Evolutionary conservation across 768 basidiomycete species (phyloP), one percentile per base, ranked within the genome.

Genomic region (Suillus paluster): DNA sequence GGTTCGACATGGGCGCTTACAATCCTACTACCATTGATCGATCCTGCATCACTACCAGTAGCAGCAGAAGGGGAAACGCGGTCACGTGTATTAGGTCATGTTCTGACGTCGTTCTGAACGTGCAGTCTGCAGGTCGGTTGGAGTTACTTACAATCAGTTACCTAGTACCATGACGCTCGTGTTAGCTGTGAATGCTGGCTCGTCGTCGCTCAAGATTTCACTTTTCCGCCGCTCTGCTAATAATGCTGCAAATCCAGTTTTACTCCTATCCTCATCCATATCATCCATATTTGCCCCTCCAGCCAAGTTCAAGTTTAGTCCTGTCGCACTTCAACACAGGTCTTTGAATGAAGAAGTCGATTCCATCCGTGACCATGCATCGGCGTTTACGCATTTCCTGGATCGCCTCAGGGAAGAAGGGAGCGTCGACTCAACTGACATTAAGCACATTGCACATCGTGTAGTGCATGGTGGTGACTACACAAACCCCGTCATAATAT

Each of bases 381-480:
- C 84, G 15, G 91, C 88, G 0, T 90, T 92, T 68, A 68, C 75
- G 15, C 80, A 85, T 67, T 89, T 91, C 71, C 75, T 92, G 23
- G 69, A 80, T 23, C 73, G 75, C 60, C 75, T 90, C 36, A 68
- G 79, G 60, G 55, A 69, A 7, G 78, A 81, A 23, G 74, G 76
- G 1, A 74, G 75, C 48, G 78, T 87, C 46, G 79, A 85, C 59
- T 66, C 68, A 5, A 67, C 69, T 21, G 66, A 78, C 5, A 83
- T 93, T 63, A 72, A 69, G 7, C 77, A 85, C 61, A 78, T 90
- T n/a, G 88, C 89, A 65, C 90, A 92, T 70, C 84, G 88, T 41
- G 89, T 95, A 46, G 95, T 97, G 1, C 95, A 97, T 66, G 95
- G 95, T 4, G 95, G 94, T 3, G 84, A 87, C 49, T 91, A 89